Conservation (phyloP, 164 flowering plant species). For the Santalum album region DNA sequence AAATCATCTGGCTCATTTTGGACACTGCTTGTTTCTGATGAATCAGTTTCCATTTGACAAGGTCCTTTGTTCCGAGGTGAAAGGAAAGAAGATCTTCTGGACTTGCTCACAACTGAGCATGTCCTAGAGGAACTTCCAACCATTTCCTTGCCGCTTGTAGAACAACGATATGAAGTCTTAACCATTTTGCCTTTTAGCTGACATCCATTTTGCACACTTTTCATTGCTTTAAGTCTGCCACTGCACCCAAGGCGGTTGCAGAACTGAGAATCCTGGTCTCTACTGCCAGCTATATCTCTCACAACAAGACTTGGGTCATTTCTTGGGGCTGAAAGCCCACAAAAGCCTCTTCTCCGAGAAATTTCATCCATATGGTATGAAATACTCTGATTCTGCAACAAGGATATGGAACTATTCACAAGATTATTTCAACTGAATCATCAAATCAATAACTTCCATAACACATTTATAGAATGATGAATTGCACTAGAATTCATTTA, state of each 20-base stretch:
- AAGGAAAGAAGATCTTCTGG: constrained; percentile 16
- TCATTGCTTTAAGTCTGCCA: constrained; percentile 43
- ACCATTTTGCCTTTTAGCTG: constrained; percentile 32
- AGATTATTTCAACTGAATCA: too few relatives aligned
- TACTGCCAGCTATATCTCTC: constrained; percentile 32
- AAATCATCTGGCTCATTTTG: constrained; percentile 27
- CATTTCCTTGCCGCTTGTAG: constrained; percentile 48
- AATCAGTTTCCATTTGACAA: constrained; percentile 31
- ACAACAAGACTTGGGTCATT: constrained; percentile 31
- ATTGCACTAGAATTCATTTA: too few relatives aligned
- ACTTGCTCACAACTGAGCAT: constrained; percentile 14
- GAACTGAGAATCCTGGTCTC: constrained; percentile 31
- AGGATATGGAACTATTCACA: background rate
- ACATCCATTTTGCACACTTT: constrained; percentile 20
- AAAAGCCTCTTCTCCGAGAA: constrained; percentile 35
- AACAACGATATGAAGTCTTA: constrained; percentile 25
- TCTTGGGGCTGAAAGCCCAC: constrained; percentile 28
- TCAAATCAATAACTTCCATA: too few relatives aligned
- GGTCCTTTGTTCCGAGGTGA: constrained; percentile 22
- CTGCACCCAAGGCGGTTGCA: constrained; percentile 70
- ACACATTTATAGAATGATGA: too few relatives aligned
- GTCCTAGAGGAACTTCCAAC: constrained; percentile 55
- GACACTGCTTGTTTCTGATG: constrained; percentile 35
- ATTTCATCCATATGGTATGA: constrained; percentile 40
- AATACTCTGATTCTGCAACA: background rate